Evolutionary conservation across 352 stramenopile genomes (phyloP).

Genomic region (Globisporangium irregulare): DNA sequence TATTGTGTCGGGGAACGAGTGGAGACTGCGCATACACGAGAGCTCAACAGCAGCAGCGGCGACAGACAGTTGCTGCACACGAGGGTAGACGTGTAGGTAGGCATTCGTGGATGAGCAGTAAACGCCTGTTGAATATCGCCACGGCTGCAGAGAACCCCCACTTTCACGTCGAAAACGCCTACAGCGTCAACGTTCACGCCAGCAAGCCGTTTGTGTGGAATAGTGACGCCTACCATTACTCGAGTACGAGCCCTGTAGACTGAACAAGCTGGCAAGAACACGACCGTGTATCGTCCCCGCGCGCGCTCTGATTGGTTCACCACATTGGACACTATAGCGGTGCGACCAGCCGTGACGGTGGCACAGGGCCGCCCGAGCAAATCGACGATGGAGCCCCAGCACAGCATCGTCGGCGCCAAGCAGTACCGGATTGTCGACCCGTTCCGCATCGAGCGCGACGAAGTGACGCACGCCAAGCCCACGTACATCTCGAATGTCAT

Average conservation of each 20-base stretch:
- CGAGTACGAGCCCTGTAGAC: background rate
- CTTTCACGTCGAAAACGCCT: background rate
- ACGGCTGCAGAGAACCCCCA: background rate
- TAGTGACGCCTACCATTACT: background rate
- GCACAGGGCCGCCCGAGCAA: background rate
- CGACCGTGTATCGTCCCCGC: too few relatives aligned
- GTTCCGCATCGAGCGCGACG: constrained; percentile 54
- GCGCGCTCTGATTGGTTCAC: background rate
- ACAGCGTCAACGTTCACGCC: background rate
- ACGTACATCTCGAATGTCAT: constrained; percentile 79
- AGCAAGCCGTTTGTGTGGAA: background rate
- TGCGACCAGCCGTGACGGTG: background rate
- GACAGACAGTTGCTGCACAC: background rate
- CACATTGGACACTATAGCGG: constrained; percentile 10
- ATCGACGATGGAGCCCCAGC: constrained; percentile 9
- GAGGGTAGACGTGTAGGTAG: background rate
- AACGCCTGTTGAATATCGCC: background rate
- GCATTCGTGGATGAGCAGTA: constrained; percentile 1
- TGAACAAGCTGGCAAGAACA: background rate
- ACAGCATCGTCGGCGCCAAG: constrained; percentile 23
- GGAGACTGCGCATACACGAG: background rate
- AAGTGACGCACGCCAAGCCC: constrained; percentile 47
- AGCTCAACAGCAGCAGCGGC: background rate
- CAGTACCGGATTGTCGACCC: constrained; percentile 63
- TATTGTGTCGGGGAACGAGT: background rate